Percentiles rank a stretch among this genome's conserved stretches.
Conservation (phyloP, 306 rosid genomes). For the Cajanus cajan region DNA sequence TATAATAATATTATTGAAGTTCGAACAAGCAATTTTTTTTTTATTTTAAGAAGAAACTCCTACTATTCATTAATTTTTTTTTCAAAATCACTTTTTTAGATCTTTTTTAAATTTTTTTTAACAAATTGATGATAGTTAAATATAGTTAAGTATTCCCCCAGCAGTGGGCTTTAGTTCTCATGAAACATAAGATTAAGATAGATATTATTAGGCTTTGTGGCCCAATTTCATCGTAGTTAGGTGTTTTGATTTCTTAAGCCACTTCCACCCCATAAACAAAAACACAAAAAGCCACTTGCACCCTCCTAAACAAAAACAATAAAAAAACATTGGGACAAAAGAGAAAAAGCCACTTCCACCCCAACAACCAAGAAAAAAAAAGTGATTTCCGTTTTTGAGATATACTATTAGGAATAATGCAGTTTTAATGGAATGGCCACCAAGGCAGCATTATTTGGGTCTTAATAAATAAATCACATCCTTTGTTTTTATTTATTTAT, state of each 20-base stretch:
- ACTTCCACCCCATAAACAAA: neutral
- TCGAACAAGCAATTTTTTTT: too few relatives aligned
- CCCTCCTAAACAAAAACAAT: neutral
- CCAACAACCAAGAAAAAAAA: neutral
- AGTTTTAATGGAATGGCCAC: slow-evolving; percentile 31
- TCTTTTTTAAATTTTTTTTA: too few relatives aligned
- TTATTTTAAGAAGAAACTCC: too few relatives aligned
- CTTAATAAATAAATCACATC: slow-evolving; percentile 18
- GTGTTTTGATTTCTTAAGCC: neutral
- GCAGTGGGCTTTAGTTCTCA: too few relatives aligned
- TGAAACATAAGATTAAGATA: neutral
- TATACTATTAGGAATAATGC: slow-evolving; percentile 10
- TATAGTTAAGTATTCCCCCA: too few relatives aligned
- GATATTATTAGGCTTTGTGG: neutral
- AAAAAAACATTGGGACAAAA: neutral
- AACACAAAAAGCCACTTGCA: neutral
- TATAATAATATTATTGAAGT: too few relatives aligned
- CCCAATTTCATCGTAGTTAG: neutral
- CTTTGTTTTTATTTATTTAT: neutral
- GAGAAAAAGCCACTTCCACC: neutral
- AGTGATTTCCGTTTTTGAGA: neutral
- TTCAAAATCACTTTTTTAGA: too few relatives aligned
- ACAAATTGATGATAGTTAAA: too few relatives aligned
- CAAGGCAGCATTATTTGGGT: slow-evolving; percentile 29
- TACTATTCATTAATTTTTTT: too few relatives aligned